Evolutionary conservation across 108 stramenopile genomes (phyloP).

Genomic region (Skeletonema grethae): DNA sequence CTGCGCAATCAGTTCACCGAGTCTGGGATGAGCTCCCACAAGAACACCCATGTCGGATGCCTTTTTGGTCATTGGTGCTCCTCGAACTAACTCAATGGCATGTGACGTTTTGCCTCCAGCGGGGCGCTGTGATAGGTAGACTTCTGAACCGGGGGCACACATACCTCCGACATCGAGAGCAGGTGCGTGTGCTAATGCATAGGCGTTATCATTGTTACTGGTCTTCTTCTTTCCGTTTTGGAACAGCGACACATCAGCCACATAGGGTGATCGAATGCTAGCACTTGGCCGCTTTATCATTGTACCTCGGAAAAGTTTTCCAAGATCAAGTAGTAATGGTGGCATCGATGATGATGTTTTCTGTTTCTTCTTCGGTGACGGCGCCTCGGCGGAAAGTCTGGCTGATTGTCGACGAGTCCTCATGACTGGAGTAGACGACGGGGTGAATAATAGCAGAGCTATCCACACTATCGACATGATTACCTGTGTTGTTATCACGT

Average conservation of each 20-base stretch:
- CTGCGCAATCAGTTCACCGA: slow-evolving; percentile 36
- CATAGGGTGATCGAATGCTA: slow-evolving; percentile 47
- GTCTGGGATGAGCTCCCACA: slow-evolving; percentile 48
- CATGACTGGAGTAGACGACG: neutral
- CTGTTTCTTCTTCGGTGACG: neutral
- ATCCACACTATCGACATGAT: neutral
- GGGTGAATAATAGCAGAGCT: neutral
- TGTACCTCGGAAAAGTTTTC: slow-evolving; percentile 34
- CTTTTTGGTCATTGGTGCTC: neutral
- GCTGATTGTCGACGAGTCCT: neutral
- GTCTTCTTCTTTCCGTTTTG: neutral
- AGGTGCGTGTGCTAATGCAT: slow-evolving; percentile 44
- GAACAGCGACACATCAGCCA: slow-evolving; percentile 42
- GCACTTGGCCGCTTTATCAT: slow-evolving; percentile 38
- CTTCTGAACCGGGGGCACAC: slow-evolving; percentile 31
- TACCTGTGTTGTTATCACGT: too few relatives aligned
- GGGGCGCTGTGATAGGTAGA: slow-evolving; percentile 29
- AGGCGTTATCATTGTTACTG: neutral
- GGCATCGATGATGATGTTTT: slow-evolving; percentile 4
- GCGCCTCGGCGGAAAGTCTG: neutral
- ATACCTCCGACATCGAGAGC: slow-evolving; percentile 51
- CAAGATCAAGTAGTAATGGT: slow-evolving; percentile 35
- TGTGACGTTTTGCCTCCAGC: slow-evolving; percentile 52
- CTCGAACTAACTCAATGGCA: slow-evolving; percentile 44
- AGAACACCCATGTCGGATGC: slow-evolving; percentile 19